Percentiles rank a stretch among this genome's conserved stretches.
phyloP scores from a whole-genome alignment of 805 yeast genomes.

The Zygosaccharomyces rouxii region DNA sequence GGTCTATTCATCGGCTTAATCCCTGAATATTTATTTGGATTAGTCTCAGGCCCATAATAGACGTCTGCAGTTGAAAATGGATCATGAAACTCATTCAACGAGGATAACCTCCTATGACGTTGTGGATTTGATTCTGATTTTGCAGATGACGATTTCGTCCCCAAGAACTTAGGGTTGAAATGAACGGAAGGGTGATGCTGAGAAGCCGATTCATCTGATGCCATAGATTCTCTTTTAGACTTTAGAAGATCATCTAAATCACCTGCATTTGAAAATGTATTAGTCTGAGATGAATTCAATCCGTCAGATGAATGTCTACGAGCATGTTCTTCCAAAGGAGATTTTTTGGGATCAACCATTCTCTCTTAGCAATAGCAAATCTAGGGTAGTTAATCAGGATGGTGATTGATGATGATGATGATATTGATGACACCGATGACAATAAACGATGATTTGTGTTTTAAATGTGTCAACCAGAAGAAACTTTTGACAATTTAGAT shows the following conservation, averaged over 20 bases:
- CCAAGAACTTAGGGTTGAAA: conserved; percentile 6
- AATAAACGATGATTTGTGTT: not conserved
- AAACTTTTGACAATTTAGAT: not conserved
- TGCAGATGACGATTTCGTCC: not conserved
- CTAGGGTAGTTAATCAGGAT: too few relatives aligned
- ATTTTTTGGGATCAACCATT: not conserved
- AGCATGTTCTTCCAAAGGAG: not conserved
- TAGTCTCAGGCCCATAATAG: conserved; percentile 62
- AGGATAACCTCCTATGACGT: conserved; percentile 36
- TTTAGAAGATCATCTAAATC: not conserved
- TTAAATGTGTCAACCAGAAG: not conserved
- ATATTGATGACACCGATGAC: not conserved
- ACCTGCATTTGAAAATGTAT: not conserved
- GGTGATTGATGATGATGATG: not conserved
- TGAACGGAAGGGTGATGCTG: not conserved
- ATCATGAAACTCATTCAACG: conserved; percentile 47
- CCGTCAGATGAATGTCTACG: not conserved
- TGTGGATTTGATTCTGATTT: conserved; percentile 3
- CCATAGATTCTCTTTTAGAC: not conserved
- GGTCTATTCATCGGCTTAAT: conserved; percentile 42
- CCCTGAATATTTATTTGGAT: conserved; percentile 44
- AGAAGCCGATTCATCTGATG: not conserved
- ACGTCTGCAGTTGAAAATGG: conserved; percentile 67
- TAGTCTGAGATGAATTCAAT: not conserved
- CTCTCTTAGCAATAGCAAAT: not conserved